Percentiles rank a stretch among this genome's conserved stretches.
These are phyloP conservation scores for Kwoniella sp. DNA, from an alignment of 768 basidiomycete species.

Conservation along the genomic window DNA sequence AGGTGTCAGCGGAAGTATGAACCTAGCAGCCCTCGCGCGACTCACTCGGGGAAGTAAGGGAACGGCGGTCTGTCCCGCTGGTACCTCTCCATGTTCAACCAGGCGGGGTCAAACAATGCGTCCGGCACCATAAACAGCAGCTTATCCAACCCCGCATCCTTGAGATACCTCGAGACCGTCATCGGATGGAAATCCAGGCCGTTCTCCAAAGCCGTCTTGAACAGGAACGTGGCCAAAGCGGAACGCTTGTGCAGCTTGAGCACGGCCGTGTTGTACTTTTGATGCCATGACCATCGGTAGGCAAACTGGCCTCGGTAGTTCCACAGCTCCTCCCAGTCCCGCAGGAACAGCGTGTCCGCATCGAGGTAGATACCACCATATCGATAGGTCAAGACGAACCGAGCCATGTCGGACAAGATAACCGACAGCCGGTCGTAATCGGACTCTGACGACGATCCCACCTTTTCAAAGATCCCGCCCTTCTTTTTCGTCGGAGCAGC, in stretches of 20 bases:
- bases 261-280: slow-evolving; percentile 94
- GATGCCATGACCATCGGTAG: slow-evolving; percentile 88
- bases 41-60: slow-evolving; percentile 82
- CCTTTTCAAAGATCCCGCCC: slow-evolving; percentile 67
- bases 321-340: slow-evolving; percentile 99
- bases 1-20: neutral
- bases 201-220: slow-evolving; percentile 90
- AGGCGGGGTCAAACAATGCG: slow-evolving; percentile 92
- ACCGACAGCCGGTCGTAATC: slow-evolving; percentile 89
- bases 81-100: slow-evolving; percentile 88
- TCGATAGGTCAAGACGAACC: slow-evolving; percentile 93
- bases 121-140: slow-evolving; percentile 85
- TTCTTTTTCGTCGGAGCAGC: slow-evolving; percentile 44
- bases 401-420: slow-evolving; percentile 92
- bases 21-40: slow-evolving; percentile 29
- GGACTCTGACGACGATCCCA: slow-evolving; percentile 79
- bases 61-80: slow-evolving; percentile 90
- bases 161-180: slow-evolving; percentile 83
- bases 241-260: slow-evolving; percentile 88
- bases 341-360: slow-evolving; percentile 88
- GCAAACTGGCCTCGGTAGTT: slow-evolving; percentile 95
- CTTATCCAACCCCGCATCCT: slow-evolving; percentile 79
- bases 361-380: slow-evolving; percentile 96
- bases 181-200: slow-evolving; percentile 91
- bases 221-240: slow-evolving; percentile 85